phyloP scores from a whole-genome alignment of 2,329 filamentous ascomycete genomes.

The Penicillium janthinellum region DNA sequence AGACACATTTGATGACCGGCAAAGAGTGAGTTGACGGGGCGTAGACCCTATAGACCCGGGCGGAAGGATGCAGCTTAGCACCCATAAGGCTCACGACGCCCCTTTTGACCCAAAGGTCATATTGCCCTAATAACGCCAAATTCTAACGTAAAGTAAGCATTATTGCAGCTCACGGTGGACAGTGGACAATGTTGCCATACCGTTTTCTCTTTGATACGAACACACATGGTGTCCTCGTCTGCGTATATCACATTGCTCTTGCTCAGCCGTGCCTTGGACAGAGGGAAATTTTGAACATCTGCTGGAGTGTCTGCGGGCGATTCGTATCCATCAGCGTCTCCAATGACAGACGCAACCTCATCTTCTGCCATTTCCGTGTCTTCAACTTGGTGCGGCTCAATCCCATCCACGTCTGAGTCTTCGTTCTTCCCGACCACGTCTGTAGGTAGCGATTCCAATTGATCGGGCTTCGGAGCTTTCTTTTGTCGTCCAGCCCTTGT shows the following conservation, averaged over 20 bases:
- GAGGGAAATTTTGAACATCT: conserved; percentile 41
- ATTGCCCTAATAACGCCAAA: conserved; percentile 54
- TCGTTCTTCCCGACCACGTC: conserved; percentile 8
- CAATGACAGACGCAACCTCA: conserved; percentile 27
- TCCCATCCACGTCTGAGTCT: conserved; percentile 21
- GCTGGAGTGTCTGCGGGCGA: conserved; percentile 33
- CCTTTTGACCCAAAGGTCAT: conserved; percentile 58
- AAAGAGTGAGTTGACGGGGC: conserved; percentile 61
- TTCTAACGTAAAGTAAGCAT: conserved; percentile 37
- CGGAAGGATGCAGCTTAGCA: conserved; percentile 55
- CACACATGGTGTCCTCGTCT: conserved; percentile 40
- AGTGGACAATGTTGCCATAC: conserved; percentile 25
- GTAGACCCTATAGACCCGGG: conserved; percentile 51
- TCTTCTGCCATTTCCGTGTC: conserved; percentile 21
- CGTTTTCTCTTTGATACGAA: conserved; percentile 44
- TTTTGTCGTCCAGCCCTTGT: conserved; percentile 14
- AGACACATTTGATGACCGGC: conserved; percentile 52
- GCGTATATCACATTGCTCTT: conserved; percentile 43
- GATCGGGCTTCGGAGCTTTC: conserved; percentile 8
- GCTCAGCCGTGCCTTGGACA: conserved; percentile 42
- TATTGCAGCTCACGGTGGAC: not conserved
- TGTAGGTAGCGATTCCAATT: not conserved
- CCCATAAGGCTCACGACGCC: conserved; percentile 61
- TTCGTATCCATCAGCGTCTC: conserved; percentile 36
- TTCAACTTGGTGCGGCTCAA: conserved; percentile 15